These are phyloP conservation scores for Carex cristatella DNA, from an alignment of 176 grass and related monocot genomes.

Conservation along the genomic window DNA sequence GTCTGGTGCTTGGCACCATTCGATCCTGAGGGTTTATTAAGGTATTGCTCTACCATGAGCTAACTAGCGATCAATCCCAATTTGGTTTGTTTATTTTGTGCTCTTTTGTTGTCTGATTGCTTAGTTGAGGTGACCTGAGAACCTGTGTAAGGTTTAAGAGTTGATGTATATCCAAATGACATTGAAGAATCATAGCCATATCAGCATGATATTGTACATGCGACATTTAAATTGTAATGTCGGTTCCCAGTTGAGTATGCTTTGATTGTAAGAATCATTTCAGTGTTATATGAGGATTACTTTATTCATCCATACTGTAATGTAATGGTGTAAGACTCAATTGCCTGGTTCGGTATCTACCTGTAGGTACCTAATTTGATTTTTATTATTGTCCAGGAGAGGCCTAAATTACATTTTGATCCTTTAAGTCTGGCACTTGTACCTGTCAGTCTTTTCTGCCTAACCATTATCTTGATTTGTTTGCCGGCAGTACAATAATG, in stretches of 20 bases:
- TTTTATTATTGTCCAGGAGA: not conserved
- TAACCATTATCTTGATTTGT: slow-evolving; percentile 5
- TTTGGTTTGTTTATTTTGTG: slow-evolving; percentile 16
- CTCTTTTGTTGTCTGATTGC: not conserved
- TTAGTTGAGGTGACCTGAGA: not conserved
- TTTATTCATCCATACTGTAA: not conserved
- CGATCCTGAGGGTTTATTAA: slow-evolving; percentile 91
- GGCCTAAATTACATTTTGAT: not conserved
- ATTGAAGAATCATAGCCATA: not conserved
- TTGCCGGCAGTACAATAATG: slow-evolving; percentile 56
- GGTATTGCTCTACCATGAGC: slow-evolving; percentile 32
- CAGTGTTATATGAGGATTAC: not conserved
- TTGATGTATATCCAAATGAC: not conserved
- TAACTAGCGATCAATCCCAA: not conserved
- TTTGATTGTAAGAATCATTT: not conserved
- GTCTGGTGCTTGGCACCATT: slow-evolving; percentile 86
- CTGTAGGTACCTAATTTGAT: not conserved
- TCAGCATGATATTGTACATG: not conserved
- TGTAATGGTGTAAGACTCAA: not conserved
- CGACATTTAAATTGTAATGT: not conserved
- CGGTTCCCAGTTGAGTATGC: not conserved
- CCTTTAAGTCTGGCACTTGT: not conserved
- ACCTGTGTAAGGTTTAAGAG: not conserved
- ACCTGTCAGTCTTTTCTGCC: not conserved
- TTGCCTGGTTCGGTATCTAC: not conserved